Percentiles rank a stretch among this genome's conserved stretches.
Evolutionary conservation across 148 eudicot species (phyloP).

Genomic region (Dysphania ambrosioides): DNA sequence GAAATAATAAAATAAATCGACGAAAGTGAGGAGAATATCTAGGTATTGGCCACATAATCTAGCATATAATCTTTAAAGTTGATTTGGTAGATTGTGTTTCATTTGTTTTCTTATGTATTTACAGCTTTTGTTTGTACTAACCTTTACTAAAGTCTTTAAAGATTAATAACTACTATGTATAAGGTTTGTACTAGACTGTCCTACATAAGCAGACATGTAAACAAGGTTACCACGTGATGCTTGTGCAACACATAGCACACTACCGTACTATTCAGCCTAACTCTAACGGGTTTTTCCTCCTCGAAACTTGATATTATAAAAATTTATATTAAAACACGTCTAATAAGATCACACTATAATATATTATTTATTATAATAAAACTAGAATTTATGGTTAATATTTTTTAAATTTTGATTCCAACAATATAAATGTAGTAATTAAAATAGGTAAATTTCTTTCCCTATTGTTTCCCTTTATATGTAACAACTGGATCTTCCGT

Average conservation of each 20-base stretch:
- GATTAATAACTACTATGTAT: not conserved
- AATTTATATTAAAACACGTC: too few relatives aligned
- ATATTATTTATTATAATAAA: too few relatives aligned
- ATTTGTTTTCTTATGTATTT: not conserved
- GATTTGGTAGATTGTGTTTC: not conserved
- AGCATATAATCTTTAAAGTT: not conserved
- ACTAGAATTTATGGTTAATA: too few relatives aligned
- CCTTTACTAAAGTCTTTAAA: not conserved
- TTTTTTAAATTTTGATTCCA: too few relatives aligned
- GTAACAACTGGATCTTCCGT: too few relatives aligned
- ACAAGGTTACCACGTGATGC: slow-evolving; percentile 6
- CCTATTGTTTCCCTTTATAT: too few relatives aligned
- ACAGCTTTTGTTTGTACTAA: not conserved
- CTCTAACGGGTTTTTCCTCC: too few relatives aligned
- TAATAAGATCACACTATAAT: too few relatives aligned
- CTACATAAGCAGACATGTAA: not conserved
- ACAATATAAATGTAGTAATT: too few relatives aligned
- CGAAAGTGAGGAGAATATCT: not conserved
- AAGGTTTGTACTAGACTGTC: not conserved
- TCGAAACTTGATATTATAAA: too few relatives aligned
- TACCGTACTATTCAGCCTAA: too few relatives aligned
- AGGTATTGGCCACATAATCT: slow-evolving; percentile 17
- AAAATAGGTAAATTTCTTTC: too few relatives aligned
- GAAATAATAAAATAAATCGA: not conserved
- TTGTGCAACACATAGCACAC: not conserved